Percentiles rank a stretch among this genome's conserved stretches.
Evolutionary conservation across 2,329 filamentous ascomycete species (phyloP).

Genomic region (Tolypocladium album): DNA sequence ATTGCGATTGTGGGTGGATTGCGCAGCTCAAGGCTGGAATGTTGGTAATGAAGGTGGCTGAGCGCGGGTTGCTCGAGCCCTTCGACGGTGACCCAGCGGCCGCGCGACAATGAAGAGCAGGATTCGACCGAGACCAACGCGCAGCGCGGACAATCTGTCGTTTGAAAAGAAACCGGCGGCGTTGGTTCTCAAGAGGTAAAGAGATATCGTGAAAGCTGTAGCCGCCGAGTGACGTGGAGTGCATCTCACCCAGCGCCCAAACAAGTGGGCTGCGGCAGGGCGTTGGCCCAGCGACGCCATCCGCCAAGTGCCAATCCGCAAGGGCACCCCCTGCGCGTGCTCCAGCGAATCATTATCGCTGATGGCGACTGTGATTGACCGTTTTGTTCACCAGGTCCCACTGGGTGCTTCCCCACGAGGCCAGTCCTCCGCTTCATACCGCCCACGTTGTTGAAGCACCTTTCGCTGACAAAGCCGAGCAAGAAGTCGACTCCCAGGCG

Average conservation of each 20-base stretch:
- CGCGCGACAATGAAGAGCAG: neutral
- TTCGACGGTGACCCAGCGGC: neutral
- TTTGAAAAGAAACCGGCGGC: neutral
- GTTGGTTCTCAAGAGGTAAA: neutral
- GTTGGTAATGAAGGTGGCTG: neutral
- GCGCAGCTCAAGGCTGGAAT: neutral
- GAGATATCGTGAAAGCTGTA: neutral
- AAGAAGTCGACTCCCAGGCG: no score
- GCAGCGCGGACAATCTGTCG: neutral
- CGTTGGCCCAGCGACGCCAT: neutral
- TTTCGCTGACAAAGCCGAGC: no score
- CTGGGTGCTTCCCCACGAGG: no score
- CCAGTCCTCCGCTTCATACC: no score
- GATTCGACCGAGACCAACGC: neutral
- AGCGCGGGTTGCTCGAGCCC: neutral
- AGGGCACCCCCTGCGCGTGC: no score
- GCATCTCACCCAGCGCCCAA: no score
- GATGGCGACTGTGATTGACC: no score
- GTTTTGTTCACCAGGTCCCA: no score
- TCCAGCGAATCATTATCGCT: no score
- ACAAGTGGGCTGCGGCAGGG: neutral
- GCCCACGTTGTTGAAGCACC: no score
- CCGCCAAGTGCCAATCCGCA: no score
- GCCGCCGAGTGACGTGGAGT: neutral
- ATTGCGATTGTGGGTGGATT: slow-evolving; percentile 17